A percentile compares a stretch with the other conserved stretches of the same genome.
phyloP scores from a whole-genome alignment of 495 filamentous ascomycete genomes.

The Aspergillus haitiensis region DNA sequence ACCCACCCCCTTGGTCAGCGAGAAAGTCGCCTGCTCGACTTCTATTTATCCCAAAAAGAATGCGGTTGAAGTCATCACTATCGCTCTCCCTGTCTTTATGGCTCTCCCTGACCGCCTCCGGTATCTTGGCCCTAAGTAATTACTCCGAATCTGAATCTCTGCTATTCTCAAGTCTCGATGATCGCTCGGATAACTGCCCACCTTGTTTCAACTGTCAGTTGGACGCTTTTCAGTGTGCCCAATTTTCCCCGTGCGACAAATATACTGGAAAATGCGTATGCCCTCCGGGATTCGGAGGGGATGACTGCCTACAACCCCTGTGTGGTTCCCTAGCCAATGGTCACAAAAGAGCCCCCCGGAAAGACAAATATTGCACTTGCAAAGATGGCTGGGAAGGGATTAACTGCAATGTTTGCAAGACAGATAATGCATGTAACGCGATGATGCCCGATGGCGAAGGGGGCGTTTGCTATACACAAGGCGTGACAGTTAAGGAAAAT shows the following conservation, averaged over 20 bases:
- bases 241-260: constrained; percentile 81
- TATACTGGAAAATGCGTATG: constrained; percentile 90
- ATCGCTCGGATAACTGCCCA: constrained; percentile 60
- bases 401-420: constrained; percentile 95
- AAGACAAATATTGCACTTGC: constrained; percentile 73
- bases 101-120: constrained; percentile 27
- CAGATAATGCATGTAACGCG: constrained; percentile 76
- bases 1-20: constrained; percentile 7
- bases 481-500: constrained; percentile 88
- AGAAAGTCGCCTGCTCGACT: constrained; percentile 11
- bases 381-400: constrained; percentile 96
- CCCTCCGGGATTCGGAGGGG: constrained; percentile 86
- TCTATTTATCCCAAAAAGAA: constrained; percentile 21
- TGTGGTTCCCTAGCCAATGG: constrained; percentile 88
- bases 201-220: constrained; percentile 96
- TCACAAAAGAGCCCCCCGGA: constrained; percentile 67
- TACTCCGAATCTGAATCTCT: constrained; percentile 35
- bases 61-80: constrained; percentile 33
- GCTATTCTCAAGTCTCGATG: constrained; percentile 53
- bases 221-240: constrained; percentile 83
- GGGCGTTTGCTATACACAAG: constrained; percentile 88
- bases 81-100: constrained; percentile 31
- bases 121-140: constrained; percentile 34
- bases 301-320: constrained; percentile 83
- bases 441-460: constrained; percentile 77